phyloP scores from a whole-genome alignment of 2,329 filamentous ascomycete genomes.

The Mollisiaceae sp. region DNA sequence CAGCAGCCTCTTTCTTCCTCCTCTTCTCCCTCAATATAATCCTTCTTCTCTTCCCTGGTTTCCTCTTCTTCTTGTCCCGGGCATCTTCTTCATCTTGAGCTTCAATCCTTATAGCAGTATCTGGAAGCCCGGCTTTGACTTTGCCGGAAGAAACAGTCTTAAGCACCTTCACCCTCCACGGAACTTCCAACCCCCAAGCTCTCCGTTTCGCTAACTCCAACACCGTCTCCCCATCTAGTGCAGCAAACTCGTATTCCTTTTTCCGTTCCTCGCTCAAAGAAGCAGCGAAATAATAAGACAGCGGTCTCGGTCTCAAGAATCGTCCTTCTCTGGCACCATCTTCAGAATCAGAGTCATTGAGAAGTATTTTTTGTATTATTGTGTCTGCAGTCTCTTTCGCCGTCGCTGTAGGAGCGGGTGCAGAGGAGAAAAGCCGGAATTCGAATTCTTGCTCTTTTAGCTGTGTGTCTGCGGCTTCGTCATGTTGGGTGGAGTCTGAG shows the following conservation, averaged over 20 bases:
- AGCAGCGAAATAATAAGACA: constrained; percentile 55
- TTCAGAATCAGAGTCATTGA: constrained; percentile 43
- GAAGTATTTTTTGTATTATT: constrained; percentile 53
- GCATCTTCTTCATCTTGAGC: background rate
- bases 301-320: constrained; percentile 48
- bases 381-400: background rate
- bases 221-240: constrained; percentile 59
- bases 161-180: constrained; percentile 60
- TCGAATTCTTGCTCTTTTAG: constrained; percentile 52
- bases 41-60: constrained; percentile 64
- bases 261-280: constrained; percentile 46
- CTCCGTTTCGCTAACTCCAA: constrained; percentile 49
- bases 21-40: constrained; percentile 54
- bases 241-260: constrained; percentile 50
- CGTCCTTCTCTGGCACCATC: constrained; percentile 47
- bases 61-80: constrained; percentile 44
- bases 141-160: background rate
- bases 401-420: background rate
- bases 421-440: constrained; percentile 59
- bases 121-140: background rate
- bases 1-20: constrained; percentile 44
- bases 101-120: background rate
- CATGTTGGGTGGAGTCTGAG: constrained; percentile 19
- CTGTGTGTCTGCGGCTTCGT: constrained; percentile 34
- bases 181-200: constrained; percentile 63